These are phyloP conservation scores for Huiozyma naganishii DNA, from an alignment of 805 yeast genomes.

Conservation along the genomic window DNA sequence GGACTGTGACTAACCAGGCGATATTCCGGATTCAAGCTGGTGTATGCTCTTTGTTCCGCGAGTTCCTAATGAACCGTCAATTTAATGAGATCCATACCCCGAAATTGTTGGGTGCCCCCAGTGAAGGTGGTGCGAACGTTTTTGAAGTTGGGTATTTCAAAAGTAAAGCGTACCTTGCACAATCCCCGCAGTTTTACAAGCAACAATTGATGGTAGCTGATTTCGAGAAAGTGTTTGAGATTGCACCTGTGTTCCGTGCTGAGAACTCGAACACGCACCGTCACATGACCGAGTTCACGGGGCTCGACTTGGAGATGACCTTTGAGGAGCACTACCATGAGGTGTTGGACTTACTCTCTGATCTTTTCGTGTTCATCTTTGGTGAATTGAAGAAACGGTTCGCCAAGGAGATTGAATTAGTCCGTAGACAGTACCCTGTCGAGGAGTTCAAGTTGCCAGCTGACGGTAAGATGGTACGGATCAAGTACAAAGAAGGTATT, in stretches of 20 bases:
- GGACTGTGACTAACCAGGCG: constrained; percentile 96
- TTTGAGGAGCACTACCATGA: constrained; percentile 98
- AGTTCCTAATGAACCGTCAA: constrained; percentile 54
- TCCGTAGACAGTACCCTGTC: constrained; percentile 91
- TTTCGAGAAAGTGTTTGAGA: constrained; percentile 90
- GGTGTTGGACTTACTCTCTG: constrained; percentile 51
- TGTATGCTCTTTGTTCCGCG: constrained; percentile 80
- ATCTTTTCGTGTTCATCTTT: constrained; percentile 82
- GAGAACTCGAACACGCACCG: constrained; percentile 98
- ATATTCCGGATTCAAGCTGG: constrained; percentile 91
- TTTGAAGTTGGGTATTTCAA: constrained; percentile 91
- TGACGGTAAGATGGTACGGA: constrained; percentile 85
- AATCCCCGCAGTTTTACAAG: constrained; percentile 95
- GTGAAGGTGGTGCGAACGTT: constrained; percentile 97
- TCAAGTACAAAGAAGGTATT: constrained; percentile 87
- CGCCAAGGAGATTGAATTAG: constrained; percentile 74
- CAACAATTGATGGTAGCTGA: constrained; percentile 98
- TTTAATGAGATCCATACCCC: constrained; percentile 96
- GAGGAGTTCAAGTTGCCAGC: constrained; percentile 94
- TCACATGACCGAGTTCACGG: constrained; percentile 97
- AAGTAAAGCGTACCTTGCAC: constrained; percentile 80
- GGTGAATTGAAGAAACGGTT: constrained; percentile 70
- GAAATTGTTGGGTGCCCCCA: constrained; percentile 86
- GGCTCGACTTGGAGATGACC: constrained; percentile 96
- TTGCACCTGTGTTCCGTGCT: constrained; percentile 98